phyloP scores from a whole-genome alignment of 2,329 filamentous ascomycete species.

The Ophiostoma sp. region DNA sequence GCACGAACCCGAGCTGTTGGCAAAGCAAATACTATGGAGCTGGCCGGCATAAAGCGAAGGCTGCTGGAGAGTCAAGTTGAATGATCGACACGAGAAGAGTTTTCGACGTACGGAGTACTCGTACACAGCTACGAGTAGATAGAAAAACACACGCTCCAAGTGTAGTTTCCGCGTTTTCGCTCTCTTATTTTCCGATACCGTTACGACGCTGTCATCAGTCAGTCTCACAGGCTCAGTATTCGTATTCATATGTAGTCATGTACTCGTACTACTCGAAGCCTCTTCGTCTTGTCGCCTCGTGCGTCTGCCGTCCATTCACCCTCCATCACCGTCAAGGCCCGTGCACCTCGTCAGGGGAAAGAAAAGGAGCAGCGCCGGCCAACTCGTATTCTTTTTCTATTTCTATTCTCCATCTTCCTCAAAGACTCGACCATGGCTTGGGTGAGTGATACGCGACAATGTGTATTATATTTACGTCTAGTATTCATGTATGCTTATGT shows the following conservation, averaged over 20 bases:
- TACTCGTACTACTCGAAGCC: not conserved
- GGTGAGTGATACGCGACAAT: too few species aligned
- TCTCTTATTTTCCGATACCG: conserved; percentile 4
- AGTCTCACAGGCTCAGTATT: not conserved
- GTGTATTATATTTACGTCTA: too few species aligned
- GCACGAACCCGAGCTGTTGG: conserved; percentile 6
- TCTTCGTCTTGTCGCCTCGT: not conserved
- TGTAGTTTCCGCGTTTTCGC: not conserved
- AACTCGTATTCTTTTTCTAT: not conserved
- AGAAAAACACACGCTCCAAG: not conserved
- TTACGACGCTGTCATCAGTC: conserved; percentile 2
- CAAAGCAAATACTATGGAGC: not conserved
- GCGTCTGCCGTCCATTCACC: not conserved
- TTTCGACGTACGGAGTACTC: not conserved
- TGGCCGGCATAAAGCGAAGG: not conserved
- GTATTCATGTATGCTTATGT: not conserved
- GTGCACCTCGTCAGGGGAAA: conserved; percentile 2
- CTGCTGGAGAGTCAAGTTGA: not conserved
- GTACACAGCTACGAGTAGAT: not conserved
- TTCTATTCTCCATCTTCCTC: not conserved
- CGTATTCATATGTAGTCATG: too few species aligned
- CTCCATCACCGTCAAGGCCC: conserved; percentile 1
- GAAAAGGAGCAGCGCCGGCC: not conserved
- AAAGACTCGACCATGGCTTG: not conserved
- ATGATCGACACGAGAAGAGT: not conserved